A percentile compares a stretch with the other conserved stretches of the same genome.
Evolutionary conservation across 768 basidiomycete genomes (phyloP).

Genomic region (Pleurotus djamor): DNA sequence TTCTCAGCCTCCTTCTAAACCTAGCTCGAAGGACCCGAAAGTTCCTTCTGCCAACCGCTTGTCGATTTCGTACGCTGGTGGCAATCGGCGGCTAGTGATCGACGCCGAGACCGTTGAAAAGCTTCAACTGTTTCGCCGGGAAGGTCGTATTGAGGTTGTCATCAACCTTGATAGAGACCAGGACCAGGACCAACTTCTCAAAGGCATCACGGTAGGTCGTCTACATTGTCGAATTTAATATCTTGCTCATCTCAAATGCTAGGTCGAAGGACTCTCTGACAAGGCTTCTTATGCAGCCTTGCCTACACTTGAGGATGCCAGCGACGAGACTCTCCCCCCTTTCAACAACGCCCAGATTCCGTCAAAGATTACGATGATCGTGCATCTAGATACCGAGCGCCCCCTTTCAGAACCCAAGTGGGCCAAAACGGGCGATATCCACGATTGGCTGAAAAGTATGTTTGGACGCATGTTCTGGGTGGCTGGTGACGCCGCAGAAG

Average conservation of each 20-base stretch:
- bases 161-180: constrained; percentile 59
- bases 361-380: constrained; percentile 58
- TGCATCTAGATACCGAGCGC: constrained; percentile 82
- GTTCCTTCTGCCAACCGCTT: constrained; percentile 78
- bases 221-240: constrained; percentile 5
- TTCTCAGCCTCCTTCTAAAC: constrained; percentile 28
- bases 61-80: constrained; percentile 95
- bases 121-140: constrained; percentile 76
- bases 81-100: constrained; percentile 81
- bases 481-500: constrained; percentile 77
- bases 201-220: constrained; percentile 71
- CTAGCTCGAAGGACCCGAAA: constrained; percentile 34
- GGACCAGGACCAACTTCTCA: constrained; percentile 43
- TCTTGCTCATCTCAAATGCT: constrained; percentile 12
- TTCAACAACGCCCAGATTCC: constrained; percentile 58
- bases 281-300: constrained; percentile 65
- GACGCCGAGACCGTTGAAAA: constrained; percentile 85
- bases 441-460: constrained; percentile 90
- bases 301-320: constrained; percentile 42
- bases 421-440: constrained; percentile 93
- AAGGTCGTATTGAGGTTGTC: constrained; percentile 83
- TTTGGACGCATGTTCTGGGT: constrained; percentile 89
- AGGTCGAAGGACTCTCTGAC: constrained; percentile 79
- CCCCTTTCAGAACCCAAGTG: constrained; percentile 96
- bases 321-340: constrained; percentile 70